Evolutionary conservation across 371 early-diverging fungal genomes (phyloP).

Genomic region (Funneliformis caledonium): DNA sequence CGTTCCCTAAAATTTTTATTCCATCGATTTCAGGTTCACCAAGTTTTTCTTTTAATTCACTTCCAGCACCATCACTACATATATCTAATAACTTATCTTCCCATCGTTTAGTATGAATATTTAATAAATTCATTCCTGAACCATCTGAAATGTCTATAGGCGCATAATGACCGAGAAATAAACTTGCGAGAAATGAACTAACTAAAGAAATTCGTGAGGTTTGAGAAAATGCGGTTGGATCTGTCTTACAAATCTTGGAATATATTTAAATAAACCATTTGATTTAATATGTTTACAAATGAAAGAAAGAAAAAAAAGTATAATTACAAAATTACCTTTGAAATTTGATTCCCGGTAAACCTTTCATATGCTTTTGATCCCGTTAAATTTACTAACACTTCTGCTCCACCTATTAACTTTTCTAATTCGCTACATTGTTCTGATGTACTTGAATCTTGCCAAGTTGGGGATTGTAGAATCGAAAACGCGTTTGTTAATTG

Average conservation of each 20-base stretch:
- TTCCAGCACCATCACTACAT: conserved; percentile 58
- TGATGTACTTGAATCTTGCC: conserved; percentile 83
- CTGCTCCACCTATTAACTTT: conserved; percentile 60
- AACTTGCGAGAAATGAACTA: conserved; percentile 70
- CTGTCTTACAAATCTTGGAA: conserved; percentile 47
- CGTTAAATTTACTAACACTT: conserved; percentile 66
- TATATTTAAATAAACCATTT: not conserved
- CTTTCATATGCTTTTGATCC: conserved; percentile 82
- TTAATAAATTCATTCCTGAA: conserved; percentile 82
- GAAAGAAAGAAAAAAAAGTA: not conserved
- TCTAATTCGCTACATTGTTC: conserved; percentile 69
- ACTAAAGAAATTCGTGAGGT: conserved; percentile 72
- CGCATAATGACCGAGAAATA: conserved; percentile 65
- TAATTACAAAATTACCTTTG: conserved; percentile 54
- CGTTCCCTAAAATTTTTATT: conserved; percentile 49
- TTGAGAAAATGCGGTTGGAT: conserved; percentile 46
- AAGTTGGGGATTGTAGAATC: conserved; percentile 72
- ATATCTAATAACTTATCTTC: conserved; percentile 44
- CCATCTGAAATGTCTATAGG: conserved; percentile 80
- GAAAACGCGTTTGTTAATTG: conserved; percentile 69
- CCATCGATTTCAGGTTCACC: conserved; percentile 52
- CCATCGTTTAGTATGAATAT: conserved; percentile 68
- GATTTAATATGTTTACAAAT: not conserved
- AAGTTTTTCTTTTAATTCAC: conserved; percentile 49
- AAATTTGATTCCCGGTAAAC: conserved; percentile 80